Percentiles rank a stretch among this genome's conserved stretches.
Conservation (phyloP, 306 rosid genomes). For the Geum urbanum region DNA sequence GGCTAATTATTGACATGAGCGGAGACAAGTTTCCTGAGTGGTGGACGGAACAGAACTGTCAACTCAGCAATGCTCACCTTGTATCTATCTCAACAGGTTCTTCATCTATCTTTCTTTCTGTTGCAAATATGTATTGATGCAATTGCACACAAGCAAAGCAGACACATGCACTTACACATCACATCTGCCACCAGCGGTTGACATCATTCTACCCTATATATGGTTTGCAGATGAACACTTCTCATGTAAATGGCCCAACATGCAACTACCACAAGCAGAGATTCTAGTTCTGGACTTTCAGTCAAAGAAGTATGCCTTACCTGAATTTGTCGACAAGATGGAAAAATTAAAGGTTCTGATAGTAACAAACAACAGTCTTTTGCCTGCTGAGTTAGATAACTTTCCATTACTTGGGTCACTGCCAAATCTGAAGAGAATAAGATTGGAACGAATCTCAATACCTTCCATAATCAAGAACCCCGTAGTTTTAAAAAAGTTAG, state of each 20-base stretch:
- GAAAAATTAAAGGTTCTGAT: constrained; percentile 25
- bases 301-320: constrained; percentile 36
- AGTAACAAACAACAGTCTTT: constrained; percentile 36
- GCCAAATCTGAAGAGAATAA: constrained; percentile 35
- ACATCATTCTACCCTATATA: neutral
- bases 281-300: constrained; percentile 49
- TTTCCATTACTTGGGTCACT: constrained; percentile 31
- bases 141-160: neutral
- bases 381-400: constrained; percentile 32
- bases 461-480: constrained; percentile 28
- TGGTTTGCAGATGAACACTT: constrained; percentile 48
- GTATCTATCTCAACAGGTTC: constrained; percentile 52
- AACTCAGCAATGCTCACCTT: constrained; percentile 35
- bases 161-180: neutral
- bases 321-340: constrained; percentile 35
- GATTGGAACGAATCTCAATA: constrained; percentile 46
- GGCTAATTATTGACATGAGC: constrained; percentile 33
- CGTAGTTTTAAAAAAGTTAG: constrained; percentile 31
- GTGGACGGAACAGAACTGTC: constrained; percentile 41
- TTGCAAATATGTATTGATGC: neutral
- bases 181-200: neutral
- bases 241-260: constrained; percentile 39
- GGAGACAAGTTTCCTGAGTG: constrained; percentile 50
- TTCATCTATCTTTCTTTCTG: constrained; percentile 9
- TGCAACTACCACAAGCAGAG: constrained; percentile 43